A percentile compares a stretch with the other conserved stretches of the same genome.
These are phyloP conservation scores for Chrysosporium queenslandicum DNA, from an alignment of 2,329 filamentous ascomycete species.

Conservation along the genomic window DNA sequence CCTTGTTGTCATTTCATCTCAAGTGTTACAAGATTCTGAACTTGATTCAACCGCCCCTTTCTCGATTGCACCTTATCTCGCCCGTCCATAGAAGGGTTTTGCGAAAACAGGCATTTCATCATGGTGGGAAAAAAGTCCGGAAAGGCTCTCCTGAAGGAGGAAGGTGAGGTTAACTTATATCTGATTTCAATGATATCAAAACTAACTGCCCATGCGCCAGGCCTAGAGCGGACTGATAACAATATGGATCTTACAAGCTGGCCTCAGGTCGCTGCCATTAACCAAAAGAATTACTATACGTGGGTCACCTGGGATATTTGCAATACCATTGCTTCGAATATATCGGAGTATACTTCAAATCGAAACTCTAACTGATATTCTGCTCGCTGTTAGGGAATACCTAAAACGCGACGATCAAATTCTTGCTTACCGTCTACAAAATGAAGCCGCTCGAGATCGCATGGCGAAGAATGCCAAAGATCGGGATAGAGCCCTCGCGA, in stretches of 20 bases:
- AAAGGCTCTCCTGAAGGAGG: slow-evolving; percentile 51
- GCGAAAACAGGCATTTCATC: neutral
- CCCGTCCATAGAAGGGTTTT: neutral
- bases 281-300: slow-evolving; percentile 99
- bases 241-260: slow-evolving; percentile 92
- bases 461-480: slow-evolving; percentile 82
- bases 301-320: slow-evolving; percentile 37
- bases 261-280: slow-evolving; percentile 87
- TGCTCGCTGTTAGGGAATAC: slow-evolving; percentile 58
- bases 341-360: too few species aligned
- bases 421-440: slow-evolving; percentile 75
- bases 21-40: too few species aligned
- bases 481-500: slow-evolving; percentile 70
- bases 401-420: slow-evolving; percentile 97
- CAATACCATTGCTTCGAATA: neutral
- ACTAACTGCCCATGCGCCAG: slow-evolving; percentile 39
- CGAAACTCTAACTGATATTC: neutral
- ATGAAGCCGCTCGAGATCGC: slow-evolving; percentile 72
- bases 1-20: too few species aligned
- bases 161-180: slow-evolving; percentile 34
- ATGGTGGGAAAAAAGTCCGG: slow-evolving; percentile 61
- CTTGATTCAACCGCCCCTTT: neutral
- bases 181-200: neutral
- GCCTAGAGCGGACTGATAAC: slow-evolving; percentile 93
- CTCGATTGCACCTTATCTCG: neutral